Conservation (phyloP, 2,329 filamentous ascomycete species). For the Colletotrichum coccodes region DNA sequence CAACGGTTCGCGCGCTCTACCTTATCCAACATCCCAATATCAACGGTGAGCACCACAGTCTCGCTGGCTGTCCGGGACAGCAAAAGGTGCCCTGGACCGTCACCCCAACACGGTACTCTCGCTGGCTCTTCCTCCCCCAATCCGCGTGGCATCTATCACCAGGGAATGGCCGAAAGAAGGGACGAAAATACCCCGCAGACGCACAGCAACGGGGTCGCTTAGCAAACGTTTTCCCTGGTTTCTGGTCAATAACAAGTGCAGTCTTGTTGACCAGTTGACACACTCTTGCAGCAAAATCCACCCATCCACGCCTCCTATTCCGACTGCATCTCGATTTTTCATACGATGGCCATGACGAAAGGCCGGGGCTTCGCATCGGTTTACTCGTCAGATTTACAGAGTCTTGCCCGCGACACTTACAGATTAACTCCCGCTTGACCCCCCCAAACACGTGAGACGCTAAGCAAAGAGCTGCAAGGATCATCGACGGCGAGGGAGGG, state of each 20-base stretch:
- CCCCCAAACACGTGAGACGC: background rate
- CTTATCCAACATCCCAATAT: background rate
- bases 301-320: background rate
- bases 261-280: constrained; percentile 1
- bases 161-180: constrained; percentile 22
- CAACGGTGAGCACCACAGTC: background rate
- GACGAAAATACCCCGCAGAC: constrained; percentile 27
- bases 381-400: background rate
- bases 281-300: background rate
- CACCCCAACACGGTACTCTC: background rate
- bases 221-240: constrained; percentile 18
- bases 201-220: constrained; percentile 17
- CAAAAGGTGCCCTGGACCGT: background rate
- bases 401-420: background rate
- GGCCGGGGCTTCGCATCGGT: too few relatives aligned
- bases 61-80: background rate
- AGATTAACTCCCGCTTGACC: background rate
- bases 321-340: background rate
- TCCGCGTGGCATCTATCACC: constrained; percentile 15
- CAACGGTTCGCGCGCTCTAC: background rate
- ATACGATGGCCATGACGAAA: background rate
- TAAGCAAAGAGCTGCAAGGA: background rate
- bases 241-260: constrained; percentile 12
- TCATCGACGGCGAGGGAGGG: background rate
- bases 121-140: background rate